Percentiles rank a stretch among this genome's conserved stretches.
Evolutionary conservation across 768 basidiomycete species (phyloP).

Genomic region (Baorangia bicolor): DNA sequence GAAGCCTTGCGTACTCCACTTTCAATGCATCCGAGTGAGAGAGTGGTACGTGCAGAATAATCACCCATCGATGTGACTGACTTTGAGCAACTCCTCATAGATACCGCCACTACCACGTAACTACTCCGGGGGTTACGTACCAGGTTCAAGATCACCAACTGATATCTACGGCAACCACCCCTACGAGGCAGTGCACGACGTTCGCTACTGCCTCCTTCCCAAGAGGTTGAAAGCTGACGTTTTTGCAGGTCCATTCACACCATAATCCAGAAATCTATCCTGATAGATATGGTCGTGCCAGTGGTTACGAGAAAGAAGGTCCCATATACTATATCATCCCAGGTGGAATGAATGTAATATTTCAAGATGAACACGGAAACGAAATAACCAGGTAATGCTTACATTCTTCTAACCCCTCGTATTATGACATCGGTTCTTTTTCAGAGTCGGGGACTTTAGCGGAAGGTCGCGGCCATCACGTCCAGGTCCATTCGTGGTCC

Average conservation of each 20-base stretch:
- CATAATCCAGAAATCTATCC: conserved; percentile 22
- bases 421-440: background rate
- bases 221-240: conserved; percentile 4
- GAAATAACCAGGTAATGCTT: conserved; percentile 56
- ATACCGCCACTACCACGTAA: conserved; percentile 31
- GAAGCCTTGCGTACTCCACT: conserved; percentile 26
- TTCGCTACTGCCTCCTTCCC: background rate
- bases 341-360: conserved; percentile 61
- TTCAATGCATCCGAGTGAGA: conserved; percentile 21
- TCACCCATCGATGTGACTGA: background rate
- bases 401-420: background rate
- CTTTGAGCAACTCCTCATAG: conserved; percentile 8
- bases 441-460: conserved; percentile 54
- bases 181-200: conserved; percentile 21
- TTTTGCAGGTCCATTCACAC: conserved; percentile 25
- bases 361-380: conserved; percentile 63
- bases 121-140: conserved; percentile 16
- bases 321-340: conserved; percentile 64
- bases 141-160: conserved; percentile 26
- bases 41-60: conserved; percentile 23
- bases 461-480: conserved; percentile 27
- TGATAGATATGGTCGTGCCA: conserved; percentile 21
- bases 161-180: conserved; percentile 28
- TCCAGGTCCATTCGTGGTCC: conserved; percentile 50
- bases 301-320: conserved; percentile 22